A percentile compares a stretch with the other conserved stretches of the same genome.
Evolutionary conservation across 345 rosid genomes (phyloP).

Genomic region (Arabis hirsuta): DNA sequence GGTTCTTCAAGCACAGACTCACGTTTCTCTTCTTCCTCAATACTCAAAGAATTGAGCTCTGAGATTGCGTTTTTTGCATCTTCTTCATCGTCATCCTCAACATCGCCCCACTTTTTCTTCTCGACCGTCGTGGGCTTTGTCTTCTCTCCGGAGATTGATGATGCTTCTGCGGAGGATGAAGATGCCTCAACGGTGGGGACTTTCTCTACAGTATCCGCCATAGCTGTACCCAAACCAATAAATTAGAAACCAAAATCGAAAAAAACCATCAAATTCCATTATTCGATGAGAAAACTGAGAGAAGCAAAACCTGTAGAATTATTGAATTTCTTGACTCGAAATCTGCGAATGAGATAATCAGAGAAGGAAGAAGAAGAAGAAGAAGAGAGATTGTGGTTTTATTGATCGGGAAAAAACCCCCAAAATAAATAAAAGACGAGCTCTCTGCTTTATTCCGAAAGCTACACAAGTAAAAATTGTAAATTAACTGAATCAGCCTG

Average conservation of each 20-base stretch:
- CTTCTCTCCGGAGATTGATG: background rate
- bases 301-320: slow-evolving; percentile 8
- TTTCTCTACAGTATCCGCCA: slow-evolving; percentile 45
- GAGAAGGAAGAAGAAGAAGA: background rate
- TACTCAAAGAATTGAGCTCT: slow-evolving; percentile 50
- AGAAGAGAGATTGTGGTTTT: background rate
- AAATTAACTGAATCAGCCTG: too few relatives aligned
- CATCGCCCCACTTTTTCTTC: slow-evolving; percentile 66
- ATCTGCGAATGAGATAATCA: background rate
- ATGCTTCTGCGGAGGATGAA: slow-evolving; percentile 22
- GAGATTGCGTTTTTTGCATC: slow-evolving; percentile 44
- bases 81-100: slow-evolving; percentile 56
- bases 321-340: too few relatives aligned
- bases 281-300: background rate
- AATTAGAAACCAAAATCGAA: slow-evolving; percentile 16
- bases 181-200: slow-evolving; percentile 35
- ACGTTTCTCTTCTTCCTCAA: slow-evolving; percentile 58
- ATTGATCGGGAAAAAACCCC: too few relatives aligned
- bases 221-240: slow-evolving; percentile 7
- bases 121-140: slow-evolving; percentile 36
- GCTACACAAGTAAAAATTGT: too few relatives aligned
- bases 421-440: too few relatives aligned
- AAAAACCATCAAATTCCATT: background rate
- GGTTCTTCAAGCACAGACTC: slow-evolving; percentile 79
- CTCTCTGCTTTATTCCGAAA: background rate